These are phyloP conservation scores for Citrus medica DNA, from an alignment of 345 rosid genomes.

Conservation along the genomic window DNA sequence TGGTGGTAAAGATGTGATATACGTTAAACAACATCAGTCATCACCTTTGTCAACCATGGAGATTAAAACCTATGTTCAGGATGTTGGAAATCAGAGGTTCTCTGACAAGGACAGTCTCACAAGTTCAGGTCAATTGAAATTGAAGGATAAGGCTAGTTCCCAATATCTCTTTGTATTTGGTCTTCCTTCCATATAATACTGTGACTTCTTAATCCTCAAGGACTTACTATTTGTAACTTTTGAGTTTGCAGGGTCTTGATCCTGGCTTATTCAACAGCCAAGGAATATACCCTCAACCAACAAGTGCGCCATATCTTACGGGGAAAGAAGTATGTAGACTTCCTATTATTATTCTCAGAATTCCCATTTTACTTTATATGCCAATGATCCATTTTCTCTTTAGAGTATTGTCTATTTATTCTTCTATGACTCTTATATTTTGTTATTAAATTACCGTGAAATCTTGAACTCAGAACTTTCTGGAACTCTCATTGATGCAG, in stretches of 20 bases:
- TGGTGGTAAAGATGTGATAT: conserved; percentile 76
- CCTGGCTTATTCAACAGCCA: conserved; percentile 64
- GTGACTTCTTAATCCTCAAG: not conserved
- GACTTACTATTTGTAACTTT: conserved; percentile 8
- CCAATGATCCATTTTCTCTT: not conserved
- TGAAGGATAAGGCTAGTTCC: conserved; percentile 70
- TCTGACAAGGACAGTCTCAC: conserved; percentile 33
- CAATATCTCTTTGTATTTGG: not conserved
- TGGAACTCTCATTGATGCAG: conserved; percentile 31
- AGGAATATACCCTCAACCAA: conserved; percentile 80
- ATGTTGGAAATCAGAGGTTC: conserved; percentile 71
- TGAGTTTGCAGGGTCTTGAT: conserved; percentile 49
- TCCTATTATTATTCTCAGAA: not conserved
- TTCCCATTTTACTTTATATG: not conserved
- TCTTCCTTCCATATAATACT: not conserved
- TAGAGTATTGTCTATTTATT: not conserved
- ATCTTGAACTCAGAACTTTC: conserved; percentile 11
- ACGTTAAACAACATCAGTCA: conserved; percentile 65
- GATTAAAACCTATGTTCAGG: conserved; percentile 57
- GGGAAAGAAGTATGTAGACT: conserved; percentile 61
- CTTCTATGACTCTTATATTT: not conserved
- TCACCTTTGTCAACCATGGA: conserved; percentile 59
- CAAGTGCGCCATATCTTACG: conserved; percentile 40
- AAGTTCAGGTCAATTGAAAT: conserved; percentile 49
- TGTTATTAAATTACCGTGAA: not conserved